These are phyloP conservation scores for Backusella liffmaniae DNA, from an alignment of 192 early-diverging fungal genomes.

Conservation along the genomic window DNA sequence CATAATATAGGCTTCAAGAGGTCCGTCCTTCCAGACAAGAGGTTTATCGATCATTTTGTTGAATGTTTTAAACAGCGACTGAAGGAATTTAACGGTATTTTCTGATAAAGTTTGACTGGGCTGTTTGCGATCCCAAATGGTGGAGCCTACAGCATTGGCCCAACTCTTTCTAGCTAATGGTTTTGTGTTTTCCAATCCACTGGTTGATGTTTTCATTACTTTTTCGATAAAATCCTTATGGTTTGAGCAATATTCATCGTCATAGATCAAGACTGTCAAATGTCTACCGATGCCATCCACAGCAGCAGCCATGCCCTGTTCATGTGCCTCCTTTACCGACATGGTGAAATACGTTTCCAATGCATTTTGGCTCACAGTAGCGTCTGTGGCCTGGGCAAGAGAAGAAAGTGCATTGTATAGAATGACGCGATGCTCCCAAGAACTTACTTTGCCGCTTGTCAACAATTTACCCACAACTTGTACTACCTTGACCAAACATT, in stretches of 20 bases:
- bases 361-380: constrained; percentile 48
- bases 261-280: constrained; percentile 43
- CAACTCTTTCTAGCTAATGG: constrained; percentile 60
- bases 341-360: constrained; percentile 66
- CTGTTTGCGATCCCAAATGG: constrained; percentile 49
- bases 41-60: constrained; percentile 62
- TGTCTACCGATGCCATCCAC: constrained; percentile 63
- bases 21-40: constrained; percentile 54
- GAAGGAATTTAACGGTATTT: constrained; percentile 40
- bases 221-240: constrained; percentile 39
- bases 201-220: constrained; percentile 47
- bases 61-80: constrained; percentile 46
- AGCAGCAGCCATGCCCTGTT: constrained; percentile 58
- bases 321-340: constrained; percentile 75
- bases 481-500: constrained; percentile 56
- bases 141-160: constrained; percentile 57
- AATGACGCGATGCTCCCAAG: constrained; percentile 67
- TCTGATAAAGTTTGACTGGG: constrained; percentile 13
- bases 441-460: constrained; percentile 53
- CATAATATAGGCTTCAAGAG: constrained; percentile 64
- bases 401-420: constrained; percentile 56
- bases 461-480: constrained; percentile 60
- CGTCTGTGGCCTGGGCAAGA: constrained; percentile 34
- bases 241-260: constrained; percentile 32
- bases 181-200: constrained; percentile 63